These are phyloP conservation scores for Thelephora ganbajun DNA, from an alignment of 768 basidiomycete species.

Conservation along the genomic window DNA sequence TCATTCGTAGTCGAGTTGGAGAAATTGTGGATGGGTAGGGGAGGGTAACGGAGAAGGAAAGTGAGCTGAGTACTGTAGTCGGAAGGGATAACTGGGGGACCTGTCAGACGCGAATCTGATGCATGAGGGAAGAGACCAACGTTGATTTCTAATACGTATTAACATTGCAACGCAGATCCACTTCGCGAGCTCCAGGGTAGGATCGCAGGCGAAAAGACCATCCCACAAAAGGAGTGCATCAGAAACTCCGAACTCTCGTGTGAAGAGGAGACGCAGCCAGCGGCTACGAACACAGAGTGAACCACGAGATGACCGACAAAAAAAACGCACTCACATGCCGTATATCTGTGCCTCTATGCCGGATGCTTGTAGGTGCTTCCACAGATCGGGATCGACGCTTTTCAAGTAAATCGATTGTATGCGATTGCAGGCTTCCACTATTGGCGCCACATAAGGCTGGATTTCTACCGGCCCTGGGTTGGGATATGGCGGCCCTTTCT, in stretches of 20 bases:
- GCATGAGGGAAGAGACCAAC: slow-evolving; percentile 29
- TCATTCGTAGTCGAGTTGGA: slow-evolving; percentile 3
- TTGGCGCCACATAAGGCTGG: slow-evolving; percentile 66
- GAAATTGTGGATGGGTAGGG: slow-evolving; percentile 21
- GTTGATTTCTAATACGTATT: slow-evolving; percentile 78
- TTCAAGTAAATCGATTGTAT: slow-evolving; percentile 67
- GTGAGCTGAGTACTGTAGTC: slow-evolving; percentile 85
- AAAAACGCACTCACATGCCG: slow-evolving; percentile 49
- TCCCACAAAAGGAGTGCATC: slow-evolving; percentile 92
- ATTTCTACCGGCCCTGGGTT: slow-evolving; percentile 27
- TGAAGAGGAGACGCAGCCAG: slow-evolving; percentile 88
- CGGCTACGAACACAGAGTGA: slow-evolving; percentile 42
- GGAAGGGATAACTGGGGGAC: slow-evolving; percentile 58
- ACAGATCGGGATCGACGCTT: slow-evolving; percentile 67
- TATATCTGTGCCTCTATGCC: slow-evolving; percentile 95
- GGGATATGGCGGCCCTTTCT: slow-evolving; percentile 30
- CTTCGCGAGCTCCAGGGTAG: slow-evolving; percentile 59
- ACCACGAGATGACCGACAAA: background rate
- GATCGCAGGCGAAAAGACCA: slow-evolving; percentile 81
- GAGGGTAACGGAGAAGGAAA: slow-evolving; percentile 74
- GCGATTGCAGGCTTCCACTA: slow-evolving; percentile 68
- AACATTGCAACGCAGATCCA: slow-evolving; percentile 95
- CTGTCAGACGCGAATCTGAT: background rate
- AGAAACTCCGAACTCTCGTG: slow-evolving; percentile 73
- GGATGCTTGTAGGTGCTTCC: slow-evolving; percentile 57